Percentiles rank a stretch among this genome's conserved stretches.
phyloP scores from a whole-genome alignment of 768 basidiomycete species.

The Russula brevipes region DNA sequence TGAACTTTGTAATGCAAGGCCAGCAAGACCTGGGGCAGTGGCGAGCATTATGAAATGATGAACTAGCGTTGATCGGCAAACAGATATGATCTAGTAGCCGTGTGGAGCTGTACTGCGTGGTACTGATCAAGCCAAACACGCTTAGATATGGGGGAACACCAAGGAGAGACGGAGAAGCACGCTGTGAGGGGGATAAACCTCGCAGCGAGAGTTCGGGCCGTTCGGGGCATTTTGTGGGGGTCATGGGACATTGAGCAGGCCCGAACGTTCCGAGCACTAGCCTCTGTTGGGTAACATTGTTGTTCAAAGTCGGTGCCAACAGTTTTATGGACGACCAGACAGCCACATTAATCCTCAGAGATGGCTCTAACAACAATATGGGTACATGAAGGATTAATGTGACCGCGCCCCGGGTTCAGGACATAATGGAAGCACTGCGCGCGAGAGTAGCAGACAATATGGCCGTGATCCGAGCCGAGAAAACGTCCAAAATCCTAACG shows the following conservation, averaged over 20 bases:
- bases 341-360: neutral
- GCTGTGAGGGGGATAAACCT: too few relatives aligned
- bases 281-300: constrained; percentile 22
- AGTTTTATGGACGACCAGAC: neutral
- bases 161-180: neutral
- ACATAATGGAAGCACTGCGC: constrained; percentile 23
- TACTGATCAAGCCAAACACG: too few relatives aligned
- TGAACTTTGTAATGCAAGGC: neutral
- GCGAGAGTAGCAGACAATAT: neutral
- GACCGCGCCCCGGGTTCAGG: constrained; percentile 10
- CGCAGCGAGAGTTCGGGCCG: neutral
- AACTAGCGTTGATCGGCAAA: neutral
- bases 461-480: constrained; percentile 9
- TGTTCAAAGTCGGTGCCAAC: constrained; percentile 22
- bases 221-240: neutral
- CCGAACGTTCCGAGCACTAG: constrained; percentile 19
- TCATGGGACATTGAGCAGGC: neutral
- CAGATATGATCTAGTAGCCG: neutral
- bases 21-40: neutral
- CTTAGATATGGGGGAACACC: neutral
- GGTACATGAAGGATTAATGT: constrained; percentile 12
- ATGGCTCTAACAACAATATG: constrained; percentile 2
- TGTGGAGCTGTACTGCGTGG: neutral
- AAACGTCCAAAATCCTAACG: neutral
- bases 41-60: neutral